Evolutionary conservation across 768 basidiomycete species (phyloP).

Genomic region (Leccinum subtestaceum): DNA sequence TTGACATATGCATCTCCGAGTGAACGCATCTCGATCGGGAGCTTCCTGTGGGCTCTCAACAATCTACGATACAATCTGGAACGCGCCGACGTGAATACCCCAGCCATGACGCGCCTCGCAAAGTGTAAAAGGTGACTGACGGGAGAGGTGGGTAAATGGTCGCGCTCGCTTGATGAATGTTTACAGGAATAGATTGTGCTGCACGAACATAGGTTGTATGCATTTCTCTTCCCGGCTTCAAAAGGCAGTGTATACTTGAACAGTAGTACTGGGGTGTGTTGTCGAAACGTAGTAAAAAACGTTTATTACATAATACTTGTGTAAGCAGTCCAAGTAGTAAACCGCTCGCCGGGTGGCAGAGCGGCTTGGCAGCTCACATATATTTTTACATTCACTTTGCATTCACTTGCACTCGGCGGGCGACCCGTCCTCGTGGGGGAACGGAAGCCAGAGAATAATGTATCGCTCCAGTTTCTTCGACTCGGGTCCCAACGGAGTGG

Average conservation of each 20-base stretch:
- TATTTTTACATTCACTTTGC: not conserved
- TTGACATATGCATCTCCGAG: conserved; percentile 87
- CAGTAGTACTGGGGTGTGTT: not conserved
- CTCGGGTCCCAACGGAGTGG: not conserved
- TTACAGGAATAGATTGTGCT: conserved; percentile 51
- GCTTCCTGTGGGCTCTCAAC: conserved; percentile 70
- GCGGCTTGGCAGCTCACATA: too few species aligned
- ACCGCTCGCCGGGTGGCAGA: too few species aligned
- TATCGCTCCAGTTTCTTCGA: not conserved
- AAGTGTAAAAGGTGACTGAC: conserved; percentile 40
- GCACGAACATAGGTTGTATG: conserved; percentile 21
- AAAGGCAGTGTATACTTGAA: not conserved
- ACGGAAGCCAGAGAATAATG: not conserved
- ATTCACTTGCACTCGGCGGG: not conserved
- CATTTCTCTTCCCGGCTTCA: conserved; percentile 9
- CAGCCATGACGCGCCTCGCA: not conserved
- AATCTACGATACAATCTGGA: conserved; percentile 76
- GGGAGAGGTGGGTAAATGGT: conserved; percentile 80
- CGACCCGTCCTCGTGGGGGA: not conserved
- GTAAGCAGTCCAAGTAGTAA: not conserved
- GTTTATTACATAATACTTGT: not conserved
- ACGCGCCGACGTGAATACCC: not conserved
- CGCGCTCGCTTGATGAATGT: conserved; percentile 59
- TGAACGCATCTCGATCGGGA: conserved; percentile 77
- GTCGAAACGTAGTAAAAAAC: too few species aligned